Evolutionary conservation across 2,329 filamentous ascomycete genomes (phyloP).

Genomic region (Microsporum canis): DNA sequence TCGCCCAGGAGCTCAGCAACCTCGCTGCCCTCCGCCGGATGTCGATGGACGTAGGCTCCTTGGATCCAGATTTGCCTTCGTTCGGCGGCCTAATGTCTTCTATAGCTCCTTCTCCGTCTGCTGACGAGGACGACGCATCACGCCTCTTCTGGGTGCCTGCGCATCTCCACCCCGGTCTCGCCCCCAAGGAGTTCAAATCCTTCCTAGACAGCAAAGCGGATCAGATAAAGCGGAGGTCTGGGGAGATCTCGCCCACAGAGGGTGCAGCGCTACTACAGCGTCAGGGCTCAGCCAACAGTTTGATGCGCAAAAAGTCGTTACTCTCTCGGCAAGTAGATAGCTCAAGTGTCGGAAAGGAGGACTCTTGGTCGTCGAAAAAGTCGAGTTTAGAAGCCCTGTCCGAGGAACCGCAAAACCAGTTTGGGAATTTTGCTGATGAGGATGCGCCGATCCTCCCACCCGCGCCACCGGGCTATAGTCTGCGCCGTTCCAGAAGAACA

Average conservation of each 20-base stretch:
- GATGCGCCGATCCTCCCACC: constrained; percentile 81
- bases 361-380: constrained; percentile 5
- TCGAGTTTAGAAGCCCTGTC: constrained; percentile 10
- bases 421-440: constrained; percentile 33
- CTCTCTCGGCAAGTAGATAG: constrained; percentile 82
- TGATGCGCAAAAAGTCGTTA: constrained; percentile 89
- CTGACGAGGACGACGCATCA: constrained; percentile 75
- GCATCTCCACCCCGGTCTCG: constrained; percentile 83
- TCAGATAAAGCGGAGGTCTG: constrained; percentile 73
- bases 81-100: constrained; percentile 34
- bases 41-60: constrained; percentile 77
- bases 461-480: constrained; percentile 58
- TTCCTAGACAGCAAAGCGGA: constrained; percentile 91
- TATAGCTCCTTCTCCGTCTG: constrained; percentile 33
- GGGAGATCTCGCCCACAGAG: constrained; percentile 54
- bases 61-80: constrained; percentile 45
- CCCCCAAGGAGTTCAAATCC: constrained; percentile 90
- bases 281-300: constrained; percentile 45
- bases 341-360: constrained; percentile 34
- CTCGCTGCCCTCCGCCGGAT: constrained; percentile 79
- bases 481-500: constrained; percentile 83
- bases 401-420: constrained; percentile 11
- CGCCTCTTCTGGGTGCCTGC: constrained; percentile 93
- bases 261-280: constrained; percentile 44
- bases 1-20: constrained; percentile 86